phyloP scores from a whole-genome alignment of 2,329 filamentous ascomycete genomes.

The Colletotrichum lindemuthianum region DNA sequence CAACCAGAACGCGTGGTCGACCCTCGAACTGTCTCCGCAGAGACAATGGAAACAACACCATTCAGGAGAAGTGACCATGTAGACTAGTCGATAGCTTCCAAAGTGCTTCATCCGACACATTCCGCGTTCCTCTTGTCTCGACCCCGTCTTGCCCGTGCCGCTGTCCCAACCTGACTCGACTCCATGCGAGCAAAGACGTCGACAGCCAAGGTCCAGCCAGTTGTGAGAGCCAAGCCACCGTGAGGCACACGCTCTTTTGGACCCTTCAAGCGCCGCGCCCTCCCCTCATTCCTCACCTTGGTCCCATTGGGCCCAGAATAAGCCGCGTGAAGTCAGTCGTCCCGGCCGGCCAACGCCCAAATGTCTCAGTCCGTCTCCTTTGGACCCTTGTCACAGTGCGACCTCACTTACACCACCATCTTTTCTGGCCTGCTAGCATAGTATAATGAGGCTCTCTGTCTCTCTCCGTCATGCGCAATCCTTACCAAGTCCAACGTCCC shows the following conservation, averaged over 20 bases:
- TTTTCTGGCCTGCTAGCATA: background rate
- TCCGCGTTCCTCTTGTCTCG: conserved; percentile 13
- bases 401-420: conserved; percentile 25
- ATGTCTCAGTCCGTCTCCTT: conserved; percentile 23
- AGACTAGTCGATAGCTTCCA: background rate
- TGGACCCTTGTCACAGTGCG: conserved; percentile 23
- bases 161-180: background rate
- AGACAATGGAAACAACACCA: conserved; percentile 15
- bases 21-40: background rate
- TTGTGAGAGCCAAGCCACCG: conserved; percentile 16
- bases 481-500: conserved; percentile 1
- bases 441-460: conserved; percentile 3
- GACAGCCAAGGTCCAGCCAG: conserved; percentile 6
- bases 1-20: conserved; percentile 4
- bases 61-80: background rate
- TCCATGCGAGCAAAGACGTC: background rate
- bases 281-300: background rate
- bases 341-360: conserved; percentile 20
- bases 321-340: conserved; percentile 22
- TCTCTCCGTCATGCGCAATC: background rate
- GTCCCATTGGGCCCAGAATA: conserved; percentile 1
- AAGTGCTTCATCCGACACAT: conserved; percentile 33
- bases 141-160: conserved; percentile 2
- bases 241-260: conserved; percentile 8
- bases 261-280: background rate